Percentiles rank a stretch among this genome's conserved stretches.
Conservation (phyloP, 371 early-diverging fungal genomes). For the Cokeromyces recurvatus region DNA sequence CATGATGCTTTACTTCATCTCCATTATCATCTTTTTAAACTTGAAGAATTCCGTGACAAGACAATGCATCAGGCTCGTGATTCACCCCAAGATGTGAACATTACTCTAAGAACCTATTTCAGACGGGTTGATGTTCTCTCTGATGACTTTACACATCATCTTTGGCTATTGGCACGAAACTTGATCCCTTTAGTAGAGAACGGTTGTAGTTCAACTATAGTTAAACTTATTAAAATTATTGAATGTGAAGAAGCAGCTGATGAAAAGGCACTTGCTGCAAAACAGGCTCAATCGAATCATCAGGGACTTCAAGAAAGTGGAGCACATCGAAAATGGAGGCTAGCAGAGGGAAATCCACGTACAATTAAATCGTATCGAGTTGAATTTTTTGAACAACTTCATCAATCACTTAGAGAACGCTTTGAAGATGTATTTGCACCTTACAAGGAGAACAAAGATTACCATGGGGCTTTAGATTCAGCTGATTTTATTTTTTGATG, state of each 20-base stretch:
- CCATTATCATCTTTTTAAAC: constrained; percentile 83
- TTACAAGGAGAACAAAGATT: constrained; percentile 44
- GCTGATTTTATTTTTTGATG: constrained; percentile 82
- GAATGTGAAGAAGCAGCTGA: constrained; percentile 89
- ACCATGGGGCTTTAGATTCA: constrained; percentile 57
- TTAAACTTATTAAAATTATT: constrained; percentile 85
- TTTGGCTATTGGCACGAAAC: constrained; percentile 80
- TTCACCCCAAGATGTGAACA: constrained; percentile 73
- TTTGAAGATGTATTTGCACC: constrained; percentile 55
- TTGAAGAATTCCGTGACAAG: constrained; percentile 82
- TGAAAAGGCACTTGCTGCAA: constrained; percentile 64
- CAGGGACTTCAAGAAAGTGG: constrained; percentile 18
- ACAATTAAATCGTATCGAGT: constrained; percentile 70
- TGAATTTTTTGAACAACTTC: constrained; percentile 71
- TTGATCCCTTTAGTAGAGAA: constrained; percentile 73
- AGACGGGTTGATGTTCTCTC: constrained; percentile 73
- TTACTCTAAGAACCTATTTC: constrained; percentile 81
- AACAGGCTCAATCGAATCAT: constrained; percentile 51
- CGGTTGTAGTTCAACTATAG: constrained; percentile 66
- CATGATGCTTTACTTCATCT: constrained; percentile 76
- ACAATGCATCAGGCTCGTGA: constrained; percentile 75
- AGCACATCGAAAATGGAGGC: constrained; percentile 41
- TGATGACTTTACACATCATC: constrained; percentile 75
- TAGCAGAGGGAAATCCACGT: constrained; percentile 56
- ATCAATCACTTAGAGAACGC: constrained; percentile 61